Conservation (phyloP, 2,329 filamentous ascomycete species). For the Orbilia brochopaga region DNA sequence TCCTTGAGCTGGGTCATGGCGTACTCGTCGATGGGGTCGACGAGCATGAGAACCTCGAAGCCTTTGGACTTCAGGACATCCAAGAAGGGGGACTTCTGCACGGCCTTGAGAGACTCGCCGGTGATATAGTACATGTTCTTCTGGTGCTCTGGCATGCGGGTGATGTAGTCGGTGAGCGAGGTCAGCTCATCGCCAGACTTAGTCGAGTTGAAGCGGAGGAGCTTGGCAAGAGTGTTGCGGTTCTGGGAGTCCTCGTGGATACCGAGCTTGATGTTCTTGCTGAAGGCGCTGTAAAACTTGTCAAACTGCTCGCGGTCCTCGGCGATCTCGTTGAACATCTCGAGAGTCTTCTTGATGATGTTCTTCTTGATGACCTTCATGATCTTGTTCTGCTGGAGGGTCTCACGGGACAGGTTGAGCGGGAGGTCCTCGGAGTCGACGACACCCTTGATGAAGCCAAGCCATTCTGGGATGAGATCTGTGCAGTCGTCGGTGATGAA, state of each 20-base stretch:
- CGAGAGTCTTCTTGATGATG: slow-evolving; percentile 99
- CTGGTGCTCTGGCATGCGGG: slow-evolving; percentile 99
- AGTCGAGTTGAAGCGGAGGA: slow-evolving; percentile 97
- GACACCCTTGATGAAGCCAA: slow-evolving; percentile 99
- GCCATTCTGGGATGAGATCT: slow-evolving; percentile 98
- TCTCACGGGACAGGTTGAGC: slow-evolving; percentile 99
- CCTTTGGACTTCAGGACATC: slow-evolving; percentile 98
- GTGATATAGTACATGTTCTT: slow-evolving; percentile 99
- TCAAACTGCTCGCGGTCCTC: slow-evolving; percentile 99
- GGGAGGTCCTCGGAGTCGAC: slow-evolving; percentile 99
- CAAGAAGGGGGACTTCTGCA: slow-evolving; percentile 97
- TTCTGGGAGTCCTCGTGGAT: slow-evolving; percentile 99
- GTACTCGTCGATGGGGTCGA: slow-evolving; percentile 99
- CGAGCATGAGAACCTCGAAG: slow-evolving; percentile 99
- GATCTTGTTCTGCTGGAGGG: slow-evolving; percentile 99
- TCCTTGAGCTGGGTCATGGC: slow-evolving; percentile 99
- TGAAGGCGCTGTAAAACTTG: slow-evolving; percentile 99
- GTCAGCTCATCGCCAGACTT: slow-evolving; percentile 97
- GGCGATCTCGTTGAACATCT: slow-evolving; percentile 98
- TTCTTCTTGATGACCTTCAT: slow-evolving; percentile 99
- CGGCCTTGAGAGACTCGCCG: slow-evolving; percentile 98
- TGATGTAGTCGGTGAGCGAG: slow-evolving; percentile 95
- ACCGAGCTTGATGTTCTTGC: slow-evolving; percentile 99
- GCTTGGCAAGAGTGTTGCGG: slow-evolving; percentile 89
- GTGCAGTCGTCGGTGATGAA: slow-evolving; percentile 99